Evolutionary conservation across 148 eudicot genomes (phyloP).

Genomic region (Limonium bicolor): DNA sequence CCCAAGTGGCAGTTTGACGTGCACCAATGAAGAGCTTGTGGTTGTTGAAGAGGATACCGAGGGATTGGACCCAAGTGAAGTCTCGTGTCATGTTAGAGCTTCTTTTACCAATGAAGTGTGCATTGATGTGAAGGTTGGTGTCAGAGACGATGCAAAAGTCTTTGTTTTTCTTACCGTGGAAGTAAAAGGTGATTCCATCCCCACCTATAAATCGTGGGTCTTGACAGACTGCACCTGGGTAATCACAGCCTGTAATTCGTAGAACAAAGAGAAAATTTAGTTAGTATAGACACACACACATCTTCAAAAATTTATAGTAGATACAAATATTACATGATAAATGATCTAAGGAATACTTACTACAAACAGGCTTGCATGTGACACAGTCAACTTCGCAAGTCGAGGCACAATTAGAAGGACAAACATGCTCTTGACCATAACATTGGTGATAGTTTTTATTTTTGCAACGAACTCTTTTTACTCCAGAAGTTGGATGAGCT

Average conservation of each 20-base stretch:
- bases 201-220: constrained; percentile 7
- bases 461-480: constrained; percentile 29
- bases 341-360: constrained; percentile 12
- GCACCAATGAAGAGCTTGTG: constrained; percentile 37
- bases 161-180: constrained; percentile 50
- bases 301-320: neutral
- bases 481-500: neutral
- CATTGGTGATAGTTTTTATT: constrained; percentile 15
- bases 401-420: constrained; percentile 25
- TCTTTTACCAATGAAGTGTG: constrained; percentile 49
- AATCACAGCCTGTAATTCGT: constrained; percentile 35
- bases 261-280: neutral
- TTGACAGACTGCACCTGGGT: constrained; percentile 42
- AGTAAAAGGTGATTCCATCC: constrained; percentile 11
- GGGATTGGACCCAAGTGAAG: constrained; percentile 68
- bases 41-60: constrained; percentile 40
- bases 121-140: constrained; percentile 56
- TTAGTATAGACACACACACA: neutral
- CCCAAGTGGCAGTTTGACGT: constrained; percentile 8
- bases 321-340: constrained; percentile 27
- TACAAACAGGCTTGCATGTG: constrained; percentile 37
- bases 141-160: constrained; percentile 55
- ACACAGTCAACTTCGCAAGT: constrained; percentile 35
- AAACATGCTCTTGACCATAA: constrained; percentile 16
- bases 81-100: constrained; percentile 30